Conservation (phyloP, 768 basidiomycete genomes). For the Leccinum incarnatum region DNA sequence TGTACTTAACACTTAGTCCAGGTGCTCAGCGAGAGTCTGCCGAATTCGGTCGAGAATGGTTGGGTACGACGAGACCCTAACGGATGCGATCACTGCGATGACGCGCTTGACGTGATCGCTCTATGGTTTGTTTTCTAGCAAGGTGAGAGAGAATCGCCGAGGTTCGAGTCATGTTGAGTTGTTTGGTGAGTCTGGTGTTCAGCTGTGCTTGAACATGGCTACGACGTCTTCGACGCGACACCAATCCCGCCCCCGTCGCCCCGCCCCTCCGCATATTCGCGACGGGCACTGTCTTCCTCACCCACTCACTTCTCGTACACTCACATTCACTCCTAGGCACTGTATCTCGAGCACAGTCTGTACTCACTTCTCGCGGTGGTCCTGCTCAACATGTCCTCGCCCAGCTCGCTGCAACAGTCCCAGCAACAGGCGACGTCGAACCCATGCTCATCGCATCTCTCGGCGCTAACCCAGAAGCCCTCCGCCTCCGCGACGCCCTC, state of each 20-base stretch:
- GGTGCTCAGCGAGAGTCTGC: too few relatives aligned
- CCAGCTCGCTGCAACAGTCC: constrained; percentile 49
- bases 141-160: too few relatives aligned
- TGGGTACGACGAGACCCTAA: too few relatives aligned
- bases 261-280: too few relatives aligned
- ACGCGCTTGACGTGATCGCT: too few relatives aligned
- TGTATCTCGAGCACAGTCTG: constrained; percentile 61
- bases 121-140: too few relatives aligned
- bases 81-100: too few relatives aligned
- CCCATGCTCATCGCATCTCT: constrained; percentile 61
- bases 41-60: too few relatives aligned
- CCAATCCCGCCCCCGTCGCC: too few relatives aligned
- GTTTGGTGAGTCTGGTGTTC: not conserved
- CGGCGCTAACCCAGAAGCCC: constrained; percentile 69
- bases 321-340: too few relatives aligned
- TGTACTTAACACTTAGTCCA: too few relatives aligned
- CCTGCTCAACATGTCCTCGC: constrained; percentile 42
- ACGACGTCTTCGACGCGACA: constrained; percentile 5
- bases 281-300: too few relatives aligned
- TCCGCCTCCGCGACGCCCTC: constrained; percentile 59
- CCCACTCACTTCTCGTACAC: not conserved
- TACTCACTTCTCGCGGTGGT: constrained; percentile 40
- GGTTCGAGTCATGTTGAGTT: not conserved
- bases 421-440: constrained; percentile 2
- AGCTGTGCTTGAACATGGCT: constrained; percentile 19